A percentile compares a stretch with the other conserved stretches of the same genome.
phyloP scores from a whole-genome alignment of 768 basidiomycete genomes.

The Suillus sp. region DNA sequence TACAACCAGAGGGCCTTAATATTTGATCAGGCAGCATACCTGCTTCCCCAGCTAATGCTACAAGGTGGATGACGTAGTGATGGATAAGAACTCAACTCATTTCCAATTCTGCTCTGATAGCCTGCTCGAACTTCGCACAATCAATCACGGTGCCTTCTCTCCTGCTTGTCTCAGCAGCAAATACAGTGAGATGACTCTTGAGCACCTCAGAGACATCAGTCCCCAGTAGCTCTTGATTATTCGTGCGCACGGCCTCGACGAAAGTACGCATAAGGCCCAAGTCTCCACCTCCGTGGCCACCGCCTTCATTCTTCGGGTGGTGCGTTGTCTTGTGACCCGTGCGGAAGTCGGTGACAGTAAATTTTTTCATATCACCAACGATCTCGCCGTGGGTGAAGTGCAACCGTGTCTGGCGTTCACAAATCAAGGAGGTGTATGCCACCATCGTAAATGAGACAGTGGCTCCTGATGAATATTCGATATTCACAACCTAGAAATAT shows the following conservation, averaged over 20 bases:
- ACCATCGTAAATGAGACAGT: slow-evolving; percentile 91
- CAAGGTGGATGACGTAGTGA: neutral
- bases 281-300: slow-evolving; percentile 87
- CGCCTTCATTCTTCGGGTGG: slow-evolving; percentile 57
- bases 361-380: slow-evolving; percentile 79
- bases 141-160: slow-evolving; percentile 69
- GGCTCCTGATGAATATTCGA: slow-evolving; percentile 80
- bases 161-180: slow-evolving; percentile 83
- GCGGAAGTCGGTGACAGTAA: slow-evolving; percentile 78
- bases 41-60: neutral
- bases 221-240: slow-evolving; percentile 64
- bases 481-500: slow-evolving; percentile 66
- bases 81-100: neutral
- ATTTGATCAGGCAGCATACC: neutral
- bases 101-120: slow-evolving; percentile 39
- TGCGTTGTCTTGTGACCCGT: slow-evolving; percentile 46
- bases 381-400: slow-evolving; percentile 90
- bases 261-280: slow-evolving; percentile 74
- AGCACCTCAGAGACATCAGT: slow-evolving; percentile 71
- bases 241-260: slow-evolving; percentile 69
- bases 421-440: slow-evolving; percentile 77
- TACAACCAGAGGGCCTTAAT: neutral
- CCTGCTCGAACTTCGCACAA: slow-evolving; percentile 64
- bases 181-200: slow-evolving; percentile 80
- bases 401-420: slow-evolving; percentile 80